Evolutionary conservation across 345 rosid species (phyloP), one percentile per base, ranked within the genome.

Genomic region (Lagerstroemia speciosa): DNA sequence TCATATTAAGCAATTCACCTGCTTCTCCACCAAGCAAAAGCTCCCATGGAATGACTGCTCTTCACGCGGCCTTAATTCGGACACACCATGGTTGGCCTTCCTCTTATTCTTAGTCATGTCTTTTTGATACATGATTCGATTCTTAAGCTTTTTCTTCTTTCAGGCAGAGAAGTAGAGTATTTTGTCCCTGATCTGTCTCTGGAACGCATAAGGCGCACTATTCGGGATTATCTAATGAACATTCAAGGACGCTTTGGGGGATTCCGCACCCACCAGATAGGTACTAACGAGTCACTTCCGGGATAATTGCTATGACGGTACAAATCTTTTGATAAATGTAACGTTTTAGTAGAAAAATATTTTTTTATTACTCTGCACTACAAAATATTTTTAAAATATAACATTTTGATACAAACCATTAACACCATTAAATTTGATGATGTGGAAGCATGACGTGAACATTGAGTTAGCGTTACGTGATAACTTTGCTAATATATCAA

Each of bases 11-110:
- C 60, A 3, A 43, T 50, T 67, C 16, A 1, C 76, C 57, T 41
- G 65, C 16, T 0, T 69, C 78, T 9, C 66, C 73, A 26, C 60
- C 46, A 67, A 65, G 57, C 24, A 62, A 38, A 75, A 74, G 65
- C 64, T 55, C 62, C 1, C 67, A 78, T 57, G 2, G 62, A 34
- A 40, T 55, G 29, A 50, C 63, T 17, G 6, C 63, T 41, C n/a
- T 4, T 30, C 69, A 66, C 0, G 69, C 69, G 27, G 60, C 69
- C 60, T 40, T 67, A n/a, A 45, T 45, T 9, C 40, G 60, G 26
- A 45, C 37, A 34, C 60, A 45, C 53, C 57, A 67, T 17, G 69
- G 69, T 66, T 8, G 57, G 40, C 37, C 3, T 15, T 15, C 17
- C 4, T 15, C 50, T 45, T 15, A 45, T 11, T 38, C 43, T 19